Base-by-base conservation (phyloP, 495 filamentous ascomycete genomes). In the Aspergillus baeticus region DNA sequence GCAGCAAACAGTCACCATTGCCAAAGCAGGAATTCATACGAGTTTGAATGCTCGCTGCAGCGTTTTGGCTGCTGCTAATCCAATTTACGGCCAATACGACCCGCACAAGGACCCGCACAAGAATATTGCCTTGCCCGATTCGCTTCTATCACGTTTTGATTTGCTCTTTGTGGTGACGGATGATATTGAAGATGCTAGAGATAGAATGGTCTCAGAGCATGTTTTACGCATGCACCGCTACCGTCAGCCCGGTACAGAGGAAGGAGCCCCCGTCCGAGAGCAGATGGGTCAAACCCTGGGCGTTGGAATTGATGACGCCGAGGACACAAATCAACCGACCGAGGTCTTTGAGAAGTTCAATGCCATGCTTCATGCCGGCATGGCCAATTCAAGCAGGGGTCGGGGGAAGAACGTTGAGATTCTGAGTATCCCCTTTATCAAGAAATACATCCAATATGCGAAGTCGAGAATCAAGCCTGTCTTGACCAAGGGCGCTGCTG, bases 381-480 rank as follows among this genome's bases (percentile, higher is more conserved):
- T 99, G 49, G 89, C 86, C 26, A 73, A 89, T 33, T 86, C 84
- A 10, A 81, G 82, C 23, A 87, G 91, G 22, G 88, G 87, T 17
- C 76, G 75, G 39, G 83, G 81, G 64, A 89, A 90, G 72, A 86
- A 88, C 56, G 81, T 87, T 34, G 92, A 97, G 69, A 90, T 99
- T n/a, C 78, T 98, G 53, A 94, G 89, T 72, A 96, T 99, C 55
- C 92, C 93, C 1, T 99, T 99, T 76, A 92, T 99, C 74, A 98
- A 98, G 79, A 99, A 99, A 73, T 99, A 97, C 70, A 92, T 99
- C 56, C 94, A 99, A 68, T 99, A 99, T 70, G 92, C 95, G 61
- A 98, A 98, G 74, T 87, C 85, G 23, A 78, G 94, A 68, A 82
- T 96, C 63, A 93, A 92, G 83, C 94, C 94, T 5, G 78, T 95